phyloP scores from a whole-genome alignment of 805 yeast genomes.

The Torulaspora gathmanii region DNA sequence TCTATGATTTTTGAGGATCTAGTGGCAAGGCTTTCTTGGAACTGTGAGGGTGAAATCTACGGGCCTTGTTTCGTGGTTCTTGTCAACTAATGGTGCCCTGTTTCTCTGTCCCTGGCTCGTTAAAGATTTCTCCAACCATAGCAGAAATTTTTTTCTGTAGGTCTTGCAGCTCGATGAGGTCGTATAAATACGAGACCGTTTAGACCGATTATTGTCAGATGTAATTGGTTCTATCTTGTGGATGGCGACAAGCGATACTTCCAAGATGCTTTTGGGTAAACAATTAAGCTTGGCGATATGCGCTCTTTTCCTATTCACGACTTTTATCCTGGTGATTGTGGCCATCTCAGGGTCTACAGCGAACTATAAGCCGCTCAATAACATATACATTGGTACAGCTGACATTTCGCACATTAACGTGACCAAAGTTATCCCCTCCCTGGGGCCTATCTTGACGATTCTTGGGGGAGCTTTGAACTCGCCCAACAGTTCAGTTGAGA shows the following conservation, averaged over 20 bases:
- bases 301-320: constrained; percentile 25
- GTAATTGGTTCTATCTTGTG: neutral
- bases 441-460: constrained; percentile 27
- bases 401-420: constrained; percentile 33
- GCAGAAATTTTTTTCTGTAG: neutral
- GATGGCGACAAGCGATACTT: no score
- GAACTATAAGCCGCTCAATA: constrained; percentile 30
- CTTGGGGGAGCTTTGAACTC: constrained; percentile 29
- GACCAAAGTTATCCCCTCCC: constrained; percentile 33
- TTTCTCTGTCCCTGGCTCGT: neutral
- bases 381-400: constrained; percentile 34
- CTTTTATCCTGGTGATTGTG: constrained; percentile 30
- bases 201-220: neutral
- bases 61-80: no score
- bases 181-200: no score
- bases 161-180: no score
- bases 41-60: no score
- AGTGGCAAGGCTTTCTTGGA: no score
- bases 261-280: constrained; percentile 1
- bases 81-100: neutral
- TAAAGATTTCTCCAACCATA: neutral
- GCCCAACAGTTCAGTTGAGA: constrained; percentile 19
- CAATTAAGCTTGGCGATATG: constrained; percentile 6
- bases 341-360: constrained; percentile 34
- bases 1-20: neutral